These are phyloP conservation scores for Trypanosoma platydactyli DNA, from an alignment of 208 protist genomes.

Conservation along the genomic window DNA sequence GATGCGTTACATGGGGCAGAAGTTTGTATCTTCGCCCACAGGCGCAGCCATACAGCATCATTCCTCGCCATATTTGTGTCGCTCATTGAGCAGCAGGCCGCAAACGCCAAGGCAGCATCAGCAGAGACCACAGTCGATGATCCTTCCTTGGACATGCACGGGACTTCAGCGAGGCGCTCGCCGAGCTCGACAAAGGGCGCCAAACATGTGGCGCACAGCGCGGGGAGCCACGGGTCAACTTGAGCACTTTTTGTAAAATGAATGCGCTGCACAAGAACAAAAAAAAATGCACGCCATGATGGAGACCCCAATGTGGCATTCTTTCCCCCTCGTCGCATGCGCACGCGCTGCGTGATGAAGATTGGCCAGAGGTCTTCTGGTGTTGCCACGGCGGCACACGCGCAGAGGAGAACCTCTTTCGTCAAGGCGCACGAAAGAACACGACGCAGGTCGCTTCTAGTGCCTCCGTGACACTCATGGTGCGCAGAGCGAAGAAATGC, in stretches of 20 bases:
- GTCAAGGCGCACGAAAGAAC: slow-evolving; percentile 26
- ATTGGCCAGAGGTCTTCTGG: slow-evolving; percentile 33
- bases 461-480: background rate
- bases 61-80: background rate
- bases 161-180: slow-evolving; percentile 28
- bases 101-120: slow-evolving; percentile 18
- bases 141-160: background rate
- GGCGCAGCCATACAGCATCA: slow-evolving; percentile 19
- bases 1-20: background rate
- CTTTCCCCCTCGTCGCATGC: background rate
- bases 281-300: slow-evolving; percentile 17
- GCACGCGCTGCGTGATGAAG: slow-evolving; percentile 21
- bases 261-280: slow-evolving; percentile 15
- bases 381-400: slow-evolving; percentile 41
- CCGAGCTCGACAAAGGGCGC: slow-evolving; percentile 26
- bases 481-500: slow-evolving; percentile 21
- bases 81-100: slow-evolving; percentile 17
- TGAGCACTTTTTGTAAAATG: background rate
- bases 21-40: slow-evolving; percentile 9
- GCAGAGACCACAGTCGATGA: slow-evolving; percentile 19
- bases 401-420: slow-evolving; percentile 31
- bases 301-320: slow-evolving; percentile 9
- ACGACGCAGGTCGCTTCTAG: slow-evolving; percentile 2
- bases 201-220: slow-evolving; percentile 40
- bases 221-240: slow-evolving; percentile 2